Evolutionary conservation across 768 basidiomycete species (phyloP).

Genomic region (Candolleomyces eurysporus): DNA sequence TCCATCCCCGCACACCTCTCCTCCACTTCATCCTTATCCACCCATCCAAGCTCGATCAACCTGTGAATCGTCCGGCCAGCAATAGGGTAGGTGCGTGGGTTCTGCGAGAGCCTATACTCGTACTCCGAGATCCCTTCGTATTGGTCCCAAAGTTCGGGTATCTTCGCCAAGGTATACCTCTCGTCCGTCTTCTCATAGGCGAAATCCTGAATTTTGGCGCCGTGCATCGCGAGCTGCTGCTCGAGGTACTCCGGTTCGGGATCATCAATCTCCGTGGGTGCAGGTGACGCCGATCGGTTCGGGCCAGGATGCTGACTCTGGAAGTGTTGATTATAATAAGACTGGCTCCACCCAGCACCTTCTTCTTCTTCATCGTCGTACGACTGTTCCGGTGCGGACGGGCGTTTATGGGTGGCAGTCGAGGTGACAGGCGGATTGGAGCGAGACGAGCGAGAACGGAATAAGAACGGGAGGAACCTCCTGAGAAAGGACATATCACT

Average conservation of each 20-base stretch:
- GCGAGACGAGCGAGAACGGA: background rate
- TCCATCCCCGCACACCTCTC: slow-evolving; percentile 31
- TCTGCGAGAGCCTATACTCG: slow-evolving; percentile 35
- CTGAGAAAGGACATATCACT: background rate
- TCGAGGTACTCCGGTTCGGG: slow-evolving; percentile 34
- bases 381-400: background rate
- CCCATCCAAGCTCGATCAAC: slow-evolving; percentile 39
- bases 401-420: too few relatives aligned
- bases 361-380: background rate
- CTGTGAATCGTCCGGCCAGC: slow-evolving; percentile 36
- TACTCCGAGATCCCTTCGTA: slow-evolving; percentile 35
- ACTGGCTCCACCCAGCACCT: background rate
- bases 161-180: slow-evolving; percentile 2
- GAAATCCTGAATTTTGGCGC: slow-evolving; percentile 43
- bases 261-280: slow-evolving; percentile 36
- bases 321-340: background rate
- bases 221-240: slow-evolving; percentile 20
- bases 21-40: slow-evolving; percentile 30
- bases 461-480: background rate
- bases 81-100: slow-evolving; percentile 29
- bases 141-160: slow-evolving; percentile 39
- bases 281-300: slow-evolving; percentile 21
- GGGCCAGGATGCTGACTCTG: background rate
- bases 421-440: too few relatives aligned
- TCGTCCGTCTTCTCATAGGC: slow-evolving; percentile 22